Conservation (phyloP, 2,329 filamentous ascomycete species). For the Cladosporium sp. region DNA sequence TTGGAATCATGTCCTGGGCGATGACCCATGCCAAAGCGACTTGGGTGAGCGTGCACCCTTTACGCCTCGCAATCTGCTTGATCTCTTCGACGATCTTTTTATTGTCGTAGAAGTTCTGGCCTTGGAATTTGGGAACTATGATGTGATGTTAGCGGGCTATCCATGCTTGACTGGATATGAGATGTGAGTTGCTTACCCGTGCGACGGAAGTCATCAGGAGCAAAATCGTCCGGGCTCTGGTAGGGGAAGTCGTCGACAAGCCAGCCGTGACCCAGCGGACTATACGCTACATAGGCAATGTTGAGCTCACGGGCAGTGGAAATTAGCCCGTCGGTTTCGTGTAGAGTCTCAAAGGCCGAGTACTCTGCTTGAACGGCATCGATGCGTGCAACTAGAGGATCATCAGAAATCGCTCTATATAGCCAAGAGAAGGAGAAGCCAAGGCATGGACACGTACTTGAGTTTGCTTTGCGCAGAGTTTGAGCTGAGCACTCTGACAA, state of each 20-base stretch:
- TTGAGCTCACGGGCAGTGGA: slow-evolving; percentile 46
- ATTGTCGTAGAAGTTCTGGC: slow-evolving; percentile 62
- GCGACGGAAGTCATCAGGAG: slow-evolving; percentile 38
- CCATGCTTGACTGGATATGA: not conserved
- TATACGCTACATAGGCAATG: slow-evolving; percentile 67
- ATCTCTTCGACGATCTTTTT: slow-evolving; percentile 58
- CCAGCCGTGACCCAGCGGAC: slow-evolving; percentile 60
- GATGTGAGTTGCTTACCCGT: not conserved
- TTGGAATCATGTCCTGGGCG: slow-evolving; percentile 58
- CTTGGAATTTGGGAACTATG: slow-evolving; percentile 57
- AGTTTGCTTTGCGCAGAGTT: slow-evolving; percentile 45
- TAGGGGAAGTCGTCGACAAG: slow-evolving; percentile 47
- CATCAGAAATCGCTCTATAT: not conserved
- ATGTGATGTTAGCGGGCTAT: not conserved
- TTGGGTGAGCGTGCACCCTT: slow-evolving; percentile 58
- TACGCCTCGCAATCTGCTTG: slow-evolving; percentile 55
- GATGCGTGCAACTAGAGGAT: slow-evolving; percentile 36
- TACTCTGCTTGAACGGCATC: slow-evolving; percentile 53
- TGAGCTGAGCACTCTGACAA: slow-evolving; percentile 50
- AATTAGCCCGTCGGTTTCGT: slow-evolving; percentile 32
- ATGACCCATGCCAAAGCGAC: slow-evolving; percentile 63
- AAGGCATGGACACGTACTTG: not conserved
- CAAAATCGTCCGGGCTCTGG: slow-evolving; percentile 19
- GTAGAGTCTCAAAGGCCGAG: slow-evolving; percentile 37
- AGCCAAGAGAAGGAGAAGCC: not conserved